A percentile compares a stretch with the other conserved stretches of the same genome.
These are phyloP conservation scores for Venturiaceae sp. DNA, from an alignment of 2,329 filamentous ascomycete genomes.

Conservation along the genomic window DNA sequence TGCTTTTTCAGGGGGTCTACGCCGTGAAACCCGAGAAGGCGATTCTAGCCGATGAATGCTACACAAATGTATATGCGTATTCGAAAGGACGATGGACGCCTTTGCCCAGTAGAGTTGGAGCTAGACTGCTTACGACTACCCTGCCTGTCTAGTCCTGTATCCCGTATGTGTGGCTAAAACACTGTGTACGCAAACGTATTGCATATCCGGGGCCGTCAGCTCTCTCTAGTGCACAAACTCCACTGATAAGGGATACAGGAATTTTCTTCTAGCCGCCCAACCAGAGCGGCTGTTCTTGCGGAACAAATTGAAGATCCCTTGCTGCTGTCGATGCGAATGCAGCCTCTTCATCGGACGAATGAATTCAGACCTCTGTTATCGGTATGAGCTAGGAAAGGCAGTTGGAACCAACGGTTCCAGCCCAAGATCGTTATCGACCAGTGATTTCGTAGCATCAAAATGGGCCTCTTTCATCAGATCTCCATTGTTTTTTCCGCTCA, in stretches of 20 bases:
- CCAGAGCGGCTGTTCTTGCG: background rate
- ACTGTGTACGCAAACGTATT: too few relatives aligned
- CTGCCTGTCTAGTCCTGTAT: too few relatives aligned
- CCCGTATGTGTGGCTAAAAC: too few relatives aligned
- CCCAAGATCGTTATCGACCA: background rate
- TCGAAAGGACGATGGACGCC: too few relatives aligned
- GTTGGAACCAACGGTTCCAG: background rate
- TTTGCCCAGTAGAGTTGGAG: too few relatives aligned
- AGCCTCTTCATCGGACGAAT: background rate
- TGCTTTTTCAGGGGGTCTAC: too few relatives aligned
- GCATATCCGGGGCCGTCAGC: background rate
- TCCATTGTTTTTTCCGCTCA: background rate
- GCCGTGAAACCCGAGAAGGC: too few relatives aligned
- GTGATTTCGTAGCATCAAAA: background rate
- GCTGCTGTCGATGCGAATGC: background rate
- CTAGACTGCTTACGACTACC: too few relatives aligned
- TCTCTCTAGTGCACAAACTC: background rate
- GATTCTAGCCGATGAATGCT: too few relatives aligned
- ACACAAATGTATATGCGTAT: too few relatives aligned
- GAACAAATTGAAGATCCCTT: background rate
- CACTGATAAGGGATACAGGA: background rate
- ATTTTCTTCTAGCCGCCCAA: background rate
- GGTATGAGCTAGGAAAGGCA: background rate
- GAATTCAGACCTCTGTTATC: background rate
- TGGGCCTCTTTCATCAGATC: background rate